phyloP scores from a whole-genome alignment of 306 rosid species.

The Clitoria ternatea region DNA sequence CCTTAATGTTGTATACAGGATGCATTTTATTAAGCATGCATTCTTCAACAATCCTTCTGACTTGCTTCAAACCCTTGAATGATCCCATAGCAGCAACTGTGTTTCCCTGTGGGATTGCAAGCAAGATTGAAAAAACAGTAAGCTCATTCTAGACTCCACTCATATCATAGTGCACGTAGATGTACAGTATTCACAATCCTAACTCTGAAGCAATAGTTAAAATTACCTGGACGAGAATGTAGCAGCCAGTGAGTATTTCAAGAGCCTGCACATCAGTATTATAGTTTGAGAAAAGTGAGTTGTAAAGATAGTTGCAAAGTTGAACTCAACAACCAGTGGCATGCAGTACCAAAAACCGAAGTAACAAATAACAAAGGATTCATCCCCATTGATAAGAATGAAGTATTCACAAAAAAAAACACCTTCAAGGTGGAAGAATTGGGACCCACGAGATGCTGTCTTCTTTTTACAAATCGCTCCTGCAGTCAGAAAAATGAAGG shows the following conservation, averaged over 20 bases:
- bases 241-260: conserved; percentile 66
- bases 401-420: not conserved
- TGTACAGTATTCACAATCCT: not conserved
- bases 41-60: conserved; percentile 82
- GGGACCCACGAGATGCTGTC: conserved; percentile 88
- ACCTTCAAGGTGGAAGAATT: conserved; percentile 90
- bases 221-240: conserved; percentile 83
- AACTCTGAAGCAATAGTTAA: conserved; percentile 4
- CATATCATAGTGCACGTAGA: not conserved
- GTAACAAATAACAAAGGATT: not conserved
- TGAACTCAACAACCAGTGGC: not conserved
- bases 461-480: conserved; percentile 86
- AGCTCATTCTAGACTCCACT: not conserved
- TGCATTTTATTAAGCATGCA: conserved; percentile 88
- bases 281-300: conserved; percentile 15
- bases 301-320: conserved; percentile 15
- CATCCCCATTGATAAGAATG: not conserved
- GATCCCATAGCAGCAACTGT: conserved; percentile 91
- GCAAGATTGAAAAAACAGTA: not conserved
- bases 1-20: conserved; percentile 92
- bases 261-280: conserved; percentile 35
- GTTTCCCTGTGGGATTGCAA: conserved; percentile 57
- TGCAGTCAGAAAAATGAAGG: conserved; percentile 32
- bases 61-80: conserved; percentile 81
- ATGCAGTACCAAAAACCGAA: not conserved